Base-by-base conservation (phyloP, 805 yeast genomes). In the Alloascoidea africana region DNA sequence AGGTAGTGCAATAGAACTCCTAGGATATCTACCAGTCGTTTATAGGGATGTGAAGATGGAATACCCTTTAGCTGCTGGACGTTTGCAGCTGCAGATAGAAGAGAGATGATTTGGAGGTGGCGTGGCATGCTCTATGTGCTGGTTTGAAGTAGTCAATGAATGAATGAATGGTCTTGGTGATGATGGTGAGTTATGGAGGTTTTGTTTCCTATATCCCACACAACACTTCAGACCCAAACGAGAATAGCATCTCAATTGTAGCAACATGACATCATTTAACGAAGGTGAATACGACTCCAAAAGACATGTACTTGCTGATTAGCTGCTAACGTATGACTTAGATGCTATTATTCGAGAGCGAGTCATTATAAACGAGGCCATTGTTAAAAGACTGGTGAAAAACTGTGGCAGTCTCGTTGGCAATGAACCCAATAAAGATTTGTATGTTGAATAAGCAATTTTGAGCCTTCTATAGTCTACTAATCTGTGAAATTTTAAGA, bases 321-420 rank as follows among this genome's bases (percentile, higher is more conserved):
- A n/a, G n/a, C 30, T 23, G 8, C 30, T 23, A 23, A 23, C 30
- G n/a, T 8, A 23, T 23, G 8, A 23, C 30, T 8, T 23, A 23
- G 30, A 23, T 23, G 30, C 8, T 8, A 8, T n/a, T 8, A 23
- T 23, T 8, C 8, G 30, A 23, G 30, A 23, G n/a, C 30, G 30
- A 8, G 30, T 23, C n/a, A 23, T n/a, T n/a, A 23, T 23, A 8
- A 23, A 23, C n/a, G 30, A 23, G n/a, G n/a, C 8, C 30, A 8
- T n/a, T n/a, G n/a, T 23, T 8, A 23, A 23, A 23, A 23, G 30
- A 23, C n/a, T 23, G 30, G 30, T 23, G 30, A 23, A 23, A 23
- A 23, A 23, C n/a, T 23, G n/a, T 23, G n/a, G n/a, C 30, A 23
- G 8, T 23, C n/a, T 23, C 8, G 8, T 23, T 8, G n/a, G n/a